phyloP scores from a whole-genome alignment of 75 land plant species.

The Pinus albicaulis region DNA sequence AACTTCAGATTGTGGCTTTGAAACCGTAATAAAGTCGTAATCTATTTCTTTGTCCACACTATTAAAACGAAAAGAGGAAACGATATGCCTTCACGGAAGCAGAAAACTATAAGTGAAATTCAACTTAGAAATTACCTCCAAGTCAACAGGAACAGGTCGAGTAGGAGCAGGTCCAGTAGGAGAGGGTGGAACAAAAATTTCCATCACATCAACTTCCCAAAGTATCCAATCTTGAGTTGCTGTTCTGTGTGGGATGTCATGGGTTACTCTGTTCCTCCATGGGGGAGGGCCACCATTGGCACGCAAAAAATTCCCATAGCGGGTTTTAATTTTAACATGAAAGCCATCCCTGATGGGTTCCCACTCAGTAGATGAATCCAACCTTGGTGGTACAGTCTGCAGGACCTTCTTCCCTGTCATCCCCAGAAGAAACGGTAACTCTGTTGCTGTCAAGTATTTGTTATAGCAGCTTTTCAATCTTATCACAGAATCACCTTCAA shows the following conservation, averaged over 20 bases:
- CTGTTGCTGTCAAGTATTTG: slow-evolving; percentile 71
- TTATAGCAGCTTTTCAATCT: slow-evolving; percentile 62
- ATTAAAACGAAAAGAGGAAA: background rate
- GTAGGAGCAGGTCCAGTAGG: background rate
- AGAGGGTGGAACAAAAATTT: slow-evolving; percentile 21
- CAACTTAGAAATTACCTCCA: background rate
- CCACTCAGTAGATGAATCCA: slow-evolving; percentile 87
- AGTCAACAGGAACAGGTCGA: background rate
- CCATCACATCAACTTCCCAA: slow-evolving; percentile 77
- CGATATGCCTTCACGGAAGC: background rate
- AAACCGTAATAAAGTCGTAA: background rate
- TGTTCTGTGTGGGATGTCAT: slow-evolving; percentile 71
- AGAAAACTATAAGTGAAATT: background rate
- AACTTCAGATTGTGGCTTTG: background rate
- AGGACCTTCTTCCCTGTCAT: slow-evolving; percentile 84
- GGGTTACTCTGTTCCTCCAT: slow-evolving; percentile 89
- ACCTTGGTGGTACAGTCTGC: slow-evolving; percentile 44
- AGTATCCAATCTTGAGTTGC: slow-evolving; percentile 75
- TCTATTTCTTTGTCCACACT: background rate
- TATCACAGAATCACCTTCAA: slow-evolving; percentile 24
- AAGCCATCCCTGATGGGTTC: slow-evolving; percentile 69
- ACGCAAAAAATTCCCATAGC: slow-evolving; percentile 67
- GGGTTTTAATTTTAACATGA: slow-evolving; percentile 70
- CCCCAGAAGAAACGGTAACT: slow-evolving; percentile 72
- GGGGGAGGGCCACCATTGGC: slow-evolving; percentile 84